These are phyloP conservation scores for Chaetoceros muelleri DNA, from an alignment of 108 stramenopile genomes.

Conservation along the genomic window DNA sequence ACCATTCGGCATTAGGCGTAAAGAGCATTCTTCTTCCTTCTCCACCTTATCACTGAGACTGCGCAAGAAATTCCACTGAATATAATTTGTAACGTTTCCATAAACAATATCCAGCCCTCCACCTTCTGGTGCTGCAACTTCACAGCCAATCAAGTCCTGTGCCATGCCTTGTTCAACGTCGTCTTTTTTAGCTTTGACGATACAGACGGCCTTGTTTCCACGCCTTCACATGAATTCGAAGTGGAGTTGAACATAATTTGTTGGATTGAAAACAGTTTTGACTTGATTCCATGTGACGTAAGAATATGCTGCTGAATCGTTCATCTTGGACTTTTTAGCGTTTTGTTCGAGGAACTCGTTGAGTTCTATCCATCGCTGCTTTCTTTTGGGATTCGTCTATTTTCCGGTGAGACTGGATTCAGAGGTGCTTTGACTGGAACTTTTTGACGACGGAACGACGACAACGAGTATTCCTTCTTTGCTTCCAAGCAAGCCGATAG, in stretches of 20 bases:
- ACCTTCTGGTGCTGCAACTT: constrained; percentile 14
- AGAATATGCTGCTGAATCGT: no score
- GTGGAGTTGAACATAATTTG: constrained; percentile 13
- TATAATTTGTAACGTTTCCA: no score
- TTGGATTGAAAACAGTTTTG: constrained; percentile 10
- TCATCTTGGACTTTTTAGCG: no score
- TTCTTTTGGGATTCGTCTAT: no score
- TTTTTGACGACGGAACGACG: no score
- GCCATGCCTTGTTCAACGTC: constrained; percentile 16
- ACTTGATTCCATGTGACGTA: constrained; percentile 13
- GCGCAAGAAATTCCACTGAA: constrained; percentile 12
- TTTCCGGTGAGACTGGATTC: no score
- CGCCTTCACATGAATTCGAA: constrained; percentile 14
- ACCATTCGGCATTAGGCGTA: no score
- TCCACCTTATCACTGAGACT: constrained; percentile 16
- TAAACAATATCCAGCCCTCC: constrained; percentile 14
- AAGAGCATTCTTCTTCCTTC: constrained; percentile 13
- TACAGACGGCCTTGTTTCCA: constrained; percentile 9
- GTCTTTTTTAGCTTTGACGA: constrained; percentile 14
- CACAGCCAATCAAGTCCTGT: constrained; percentile 18
- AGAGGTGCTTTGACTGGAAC: no score
- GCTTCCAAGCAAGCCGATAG: no score
- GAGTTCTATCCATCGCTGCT: no score
- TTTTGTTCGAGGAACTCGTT: no score
- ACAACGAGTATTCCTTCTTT: no score